These are phyloP conservation scores for Cercospora canescens DNA, from an alignment of 2,329 filamentous ascomycete genomes.

Conservation along the genomic window DNA sequence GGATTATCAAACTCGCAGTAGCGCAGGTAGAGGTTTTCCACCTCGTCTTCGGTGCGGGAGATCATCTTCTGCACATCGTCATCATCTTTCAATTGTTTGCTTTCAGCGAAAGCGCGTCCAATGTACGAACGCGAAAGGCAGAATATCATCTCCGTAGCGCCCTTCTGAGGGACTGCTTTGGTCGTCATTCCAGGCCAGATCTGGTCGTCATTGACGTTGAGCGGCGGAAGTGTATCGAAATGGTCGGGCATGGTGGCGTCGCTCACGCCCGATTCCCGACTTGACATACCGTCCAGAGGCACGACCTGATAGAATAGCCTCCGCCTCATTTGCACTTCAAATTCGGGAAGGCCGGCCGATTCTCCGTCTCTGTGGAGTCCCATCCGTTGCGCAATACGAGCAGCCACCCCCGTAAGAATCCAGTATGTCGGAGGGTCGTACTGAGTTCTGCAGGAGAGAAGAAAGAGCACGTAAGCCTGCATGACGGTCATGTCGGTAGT, in stretches of 20 bases:
- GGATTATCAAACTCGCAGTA: slow-evolving; percentile 48
- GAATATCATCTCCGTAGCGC: slow-evolving; percentile 56
- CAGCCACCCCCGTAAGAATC: slow-evolving; percentile 60
- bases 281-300: slow-evolving; percentile 51
- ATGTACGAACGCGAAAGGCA: slow-evolving; percentile 46
- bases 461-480: slow-evolving; percentile 67
- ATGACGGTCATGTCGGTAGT: slow-evolving; percentile 65
- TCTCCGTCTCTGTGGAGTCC: slow-evolving; percentile 50
- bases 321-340: slow-evolving; percentile 60
- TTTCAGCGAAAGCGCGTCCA: slow-evolving; percentile 40
- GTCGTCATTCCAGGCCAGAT: slow-evolving; percentile 46
- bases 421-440: slow-evolving; percentile 58
- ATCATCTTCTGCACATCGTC: slow-evolving; percentile 30
- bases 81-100: slow-evolving; percentile 17
- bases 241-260: slow-evolving; percentile 28
- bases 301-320: slow-evolving; percentile 65
- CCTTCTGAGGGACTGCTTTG: slow-evolving; percentile 48
- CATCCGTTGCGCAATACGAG: slow-evolving; percentile 1
- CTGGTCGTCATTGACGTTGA: slow-evolving; percentile 39
- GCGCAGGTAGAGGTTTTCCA: slow-evolving; percentile 46
- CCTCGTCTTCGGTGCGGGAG: slow-evolving; percentile 42
- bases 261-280: slow-evolving; percentile 33
- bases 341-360: slow-evolving; percentile 52
- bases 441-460: slow-evolving; percentile 43
- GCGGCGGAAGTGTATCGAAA: slow-evolving; percentile 34